These are phyloP conservation scores for Apiospora marii DNA, from an alignment of 2,329 filamentous ascomycete species.

Conservation along the genomic window DNA sequence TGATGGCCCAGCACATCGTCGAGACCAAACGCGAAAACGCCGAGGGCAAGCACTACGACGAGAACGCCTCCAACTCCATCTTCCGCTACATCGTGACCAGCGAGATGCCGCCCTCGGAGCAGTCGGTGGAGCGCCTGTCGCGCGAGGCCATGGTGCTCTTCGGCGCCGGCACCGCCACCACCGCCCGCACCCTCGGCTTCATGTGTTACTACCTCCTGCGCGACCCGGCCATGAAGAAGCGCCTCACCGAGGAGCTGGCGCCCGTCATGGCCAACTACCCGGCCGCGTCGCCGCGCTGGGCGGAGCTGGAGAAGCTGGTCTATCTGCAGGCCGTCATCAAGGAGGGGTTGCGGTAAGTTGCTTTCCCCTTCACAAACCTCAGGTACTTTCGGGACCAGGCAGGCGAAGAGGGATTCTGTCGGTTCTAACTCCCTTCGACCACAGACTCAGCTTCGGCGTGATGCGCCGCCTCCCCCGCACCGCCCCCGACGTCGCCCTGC, in stretches of 20 bases:
- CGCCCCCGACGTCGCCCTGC: not conserved
- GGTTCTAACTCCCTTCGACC: no score
- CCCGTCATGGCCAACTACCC: constrained; percentile 30
- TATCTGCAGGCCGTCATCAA: constrained; percentile 29
- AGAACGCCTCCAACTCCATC: not conserved
- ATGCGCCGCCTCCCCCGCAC: not conserved
- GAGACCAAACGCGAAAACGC: no score
- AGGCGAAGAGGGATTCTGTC: no score
- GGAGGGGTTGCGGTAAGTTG: constrained; percentile 23
- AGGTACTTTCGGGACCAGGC: no score
- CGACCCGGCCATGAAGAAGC: constrained; percentile 10
- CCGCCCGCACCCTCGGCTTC: constrained; percentile 32
- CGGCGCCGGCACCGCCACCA: constrained; percentile 39
- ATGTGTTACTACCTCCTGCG: constrained; percentile 31
- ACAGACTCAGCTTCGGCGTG: not conserved
- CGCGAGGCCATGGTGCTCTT: constrained; percentile 35
- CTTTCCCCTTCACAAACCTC: no score
- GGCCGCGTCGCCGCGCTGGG: constrained; percentile 28
- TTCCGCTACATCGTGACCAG: constrained; percentile 40
- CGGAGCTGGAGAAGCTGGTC: constrained; percentile 37
- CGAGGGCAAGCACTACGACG: no score
- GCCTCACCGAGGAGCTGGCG: constrained; percentile 34
- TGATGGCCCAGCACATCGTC: no score
- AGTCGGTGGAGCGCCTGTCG: constrained; percentile 29
- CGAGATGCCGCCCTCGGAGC: constrained; percentile 36